Conservation (phyloP, 2,329 filamentous ascomycete species). For the Diplocarpon mali region DNA sequence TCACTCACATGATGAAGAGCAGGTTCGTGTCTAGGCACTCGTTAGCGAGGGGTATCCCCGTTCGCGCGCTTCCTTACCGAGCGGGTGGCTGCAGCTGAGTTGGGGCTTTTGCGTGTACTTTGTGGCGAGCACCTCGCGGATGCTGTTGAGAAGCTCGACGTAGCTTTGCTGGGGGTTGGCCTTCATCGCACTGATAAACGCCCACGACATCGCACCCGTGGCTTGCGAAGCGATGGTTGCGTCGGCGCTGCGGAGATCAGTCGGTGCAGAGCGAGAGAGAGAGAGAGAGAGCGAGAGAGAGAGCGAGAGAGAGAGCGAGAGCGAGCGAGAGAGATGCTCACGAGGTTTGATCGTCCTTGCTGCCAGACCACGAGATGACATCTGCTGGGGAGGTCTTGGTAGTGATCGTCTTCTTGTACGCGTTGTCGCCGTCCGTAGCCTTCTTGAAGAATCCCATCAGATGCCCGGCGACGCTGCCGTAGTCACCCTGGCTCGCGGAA, state of each 20-base stretch:
- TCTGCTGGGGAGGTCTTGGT: constrained; percentile 92
- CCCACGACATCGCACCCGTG: constrained; percentile 95
- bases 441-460: constrained; percentile 80
- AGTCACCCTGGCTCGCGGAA: constrained; percentile 66
- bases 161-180: constrained; percentile 92
- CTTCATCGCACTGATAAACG: constrained; percentile 80
- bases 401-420: constrained; percentile 66
- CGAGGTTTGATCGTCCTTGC: constrained; percentile 91
- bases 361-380: constrained; percentile 94
- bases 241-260: constrained; percentile 49
- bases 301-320: too few species aligned
- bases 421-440: constrained; percentile 64
- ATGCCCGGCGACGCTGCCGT: constrained; percentile 66
- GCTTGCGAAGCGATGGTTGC: constrained; percentile 72
- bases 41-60: not conserved
- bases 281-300: too few species aligned
- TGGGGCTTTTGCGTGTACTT: constrained; percentile 93
- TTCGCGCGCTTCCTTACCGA: constrained; percentile 46
- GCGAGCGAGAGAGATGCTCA: constrained; percentile 36
- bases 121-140: constrained; percentile 71
- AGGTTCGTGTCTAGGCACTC: constrained; percentile 2
- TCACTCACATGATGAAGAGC: constrained; percentile 7
- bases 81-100: constrained; percentile 84
- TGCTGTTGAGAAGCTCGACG: constrained; percentile 83
- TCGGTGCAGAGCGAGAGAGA: not conserved